Evolutionary conservation across 1,284 basidiomycete genomes (phyloP).

Genomic region (Athelia sp.): DNA sequence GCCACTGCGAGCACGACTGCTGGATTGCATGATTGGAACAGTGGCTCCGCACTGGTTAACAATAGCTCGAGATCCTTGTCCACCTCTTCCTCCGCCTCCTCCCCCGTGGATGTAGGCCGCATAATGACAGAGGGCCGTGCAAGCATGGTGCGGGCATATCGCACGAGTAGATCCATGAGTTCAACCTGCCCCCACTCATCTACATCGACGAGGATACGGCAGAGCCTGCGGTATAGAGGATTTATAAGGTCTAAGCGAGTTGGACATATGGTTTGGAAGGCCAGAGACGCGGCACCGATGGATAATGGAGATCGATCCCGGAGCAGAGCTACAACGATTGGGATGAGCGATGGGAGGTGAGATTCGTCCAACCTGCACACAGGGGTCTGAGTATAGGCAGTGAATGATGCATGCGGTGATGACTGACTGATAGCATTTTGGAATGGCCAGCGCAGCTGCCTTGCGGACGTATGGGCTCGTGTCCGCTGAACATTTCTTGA

Average conservation of each 20-base stretch:
- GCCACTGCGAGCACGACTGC: slow-evolving; percentile 77
- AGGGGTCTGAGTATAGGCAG: not conserved
- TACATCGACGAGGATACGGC: slow-evolving; percentile 80
- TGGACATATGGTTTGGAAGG: slow-evolving; percentile 83
- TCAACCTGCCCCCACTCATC: slow-evolving; percentile 96
- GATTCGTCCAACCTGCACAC: slow-evolving; percentile 65
- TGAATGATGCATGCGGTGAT: slow-evolving; percentile 2
- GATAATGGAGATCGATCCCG: slow-evolving; percentile 85
- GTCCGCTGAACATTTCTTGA: slow-evolving; percentile 89
- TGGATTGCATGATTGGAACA: slow-evolving; percentile 83
- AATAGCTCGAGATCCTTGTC: slow-evolving; percentile 79
- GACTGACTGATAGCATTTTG: slow-evolving; percentile 79
- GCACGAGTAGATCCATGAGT: slow-evolving; percentile 71
- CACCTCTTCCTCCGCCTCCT: slow-evolving; percentile 37
- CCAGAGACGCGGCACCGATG: slow-evolving; percentile 80
- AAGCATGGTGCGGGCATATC: slow-evolving; percentile 86
- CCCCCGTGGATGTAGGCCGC: slow-evolving; percentile 23
- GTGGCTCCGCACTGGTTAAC: slow-evolving; percentile 65
- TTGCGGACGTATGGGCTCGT: slow-evolving; percentile 93
- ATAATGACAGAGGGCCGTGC: slow-evolving; percentile 47
- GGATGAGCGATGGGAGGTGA: slow-evolving; percentile 69
- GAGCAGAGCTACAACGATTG: slow-evolving; percentile 72
- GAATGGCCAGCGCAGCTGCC: slow-evolving; percentile 84
- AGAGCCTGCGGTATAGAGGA: slow-evolving; percentile 82
- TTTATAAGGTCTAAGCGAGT: slow-evolving; percentile 85